A percentile compares a stretch with the other conserved stretches of the same genome.
Conservation (phyloP, 164 flowering plant genomes). For the Macadamia integrifolia region DNA sequence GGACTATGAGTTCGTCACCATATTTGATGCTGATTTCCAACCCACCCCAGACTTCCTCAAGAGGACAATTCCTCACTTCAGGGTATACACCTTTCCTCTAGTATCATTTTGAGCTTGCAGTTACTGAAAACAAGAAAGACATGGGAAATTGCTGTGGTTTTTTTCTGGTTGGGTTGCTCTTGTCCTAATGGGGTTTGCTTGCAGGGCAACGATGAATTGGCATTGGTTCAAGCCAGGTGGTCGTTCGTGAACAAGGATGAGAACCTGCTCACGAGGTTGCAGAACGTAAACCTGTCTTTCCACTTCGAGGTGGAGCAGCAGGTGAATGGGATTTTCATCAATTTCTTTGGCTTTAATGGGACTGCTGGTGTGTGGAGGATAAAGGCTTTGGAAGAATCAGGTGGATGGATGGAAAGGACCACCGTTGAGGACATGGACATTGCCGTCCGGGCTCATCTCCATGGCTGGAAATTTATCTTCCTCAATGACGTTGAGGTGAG, state of each 20-base stretch:
- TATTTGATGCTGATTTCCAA: slow-evolving; percentile 97
- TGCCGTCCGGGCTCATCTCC: slow-evolving; percentile 93
- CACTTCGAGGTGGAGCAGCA: slow-evolving; percentile 99
- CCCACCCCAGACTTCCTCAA: slow-evolving; percentile 78
- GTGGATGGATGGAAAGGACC: slow-evolving; percentile 99
- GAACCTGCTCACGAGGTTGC: slow-evolving; percentile 83
- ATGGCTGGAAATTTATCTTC: slow-evolving; percentile 89
- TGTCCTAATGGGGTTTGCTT: slow-evolving; percentile 4
- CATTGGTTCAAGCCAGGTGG: slow-evolving; percentile 98
- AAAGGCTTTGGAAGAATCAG: slow-evolving; percentile 89
- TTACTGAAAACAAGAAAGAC: neutral
- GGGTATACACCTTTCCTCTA: slow-evolving; percentile 34
- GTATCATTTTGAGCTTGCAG: neutral
- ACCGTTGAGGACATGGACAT: slow-evolving; percentile 99
- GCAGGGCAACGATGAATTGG: slow-evolving; percentile 86
- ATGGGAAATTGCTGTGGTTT: neutral
- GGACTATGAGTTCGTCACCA: slow-evolving; percentile 89
- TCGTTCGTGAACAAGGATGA: slow-evolving; percentile 97
- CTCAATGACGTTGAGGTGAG: slow-evolving; percentile 95
- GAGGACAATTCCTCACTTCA: slow-evolving; percentile 77
- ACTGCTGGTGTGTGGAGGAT: slow-evolving; percentile 99
- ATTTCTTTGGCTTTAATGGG: slow-evolving; percentile 97
- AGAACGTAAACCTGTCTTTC: slow-evolving; percentile 74
- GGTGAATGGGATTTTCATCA: slow-evolving; percentile 85
- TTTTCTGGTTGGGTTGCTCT: neutral